Conservation (phyloP, 176 grass and related monocot genomes). For the Triticum urartu region DNA sequence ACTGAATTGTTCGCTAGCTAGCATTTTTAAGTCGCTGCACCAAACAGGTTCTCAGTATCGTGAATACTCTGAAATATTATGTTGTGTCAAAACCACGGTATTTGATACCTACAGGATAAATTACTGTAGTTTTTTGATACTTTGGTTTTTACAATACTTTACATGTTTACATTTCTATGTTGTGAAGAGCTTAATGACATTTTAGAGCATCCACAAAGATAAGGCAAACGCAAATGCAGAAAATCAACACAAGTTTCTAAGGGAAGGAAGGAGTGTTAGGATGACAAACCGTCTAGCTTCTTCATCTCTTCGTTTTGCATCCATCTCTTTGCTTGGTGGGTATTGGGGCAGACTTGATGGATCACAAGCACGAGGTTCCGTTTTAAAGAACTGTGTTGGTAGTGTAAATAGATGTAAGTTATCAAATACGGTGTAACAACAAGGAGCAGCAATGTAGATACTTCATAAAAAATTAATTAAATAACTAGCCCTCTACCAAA, state of each 20-base stretch:
- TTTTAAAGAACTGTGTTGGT: slow-evolving; percentile 66
- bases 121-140: too few species aligned
- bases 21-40: too few species aligned
- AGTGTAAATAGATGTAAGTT: slow-evolving; percentile 6
- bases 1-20: too few species aligned
- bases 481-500: background rate
- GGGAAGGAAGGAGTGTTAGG: background rate
- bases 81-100: too few species aligned
- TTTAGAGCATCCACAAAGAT: slow-evolving; percentile 17
- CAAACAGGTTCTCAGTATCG: too few species aligned
- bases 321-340: slow-evolving; percentile 83
- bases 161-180: background rate
- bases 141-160: too few species aligned
- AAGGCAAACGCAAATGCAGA: background rate
- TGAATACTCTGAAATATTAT: too few species aligned
- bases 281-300: slow-evolving; percentile 76
- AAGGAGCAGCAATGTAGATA: background rate
- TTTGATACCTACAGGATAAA: too few species aligned
- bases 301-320: slow-evolving; percentile 81
- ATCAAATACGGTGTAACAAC: background rate
- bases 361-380: slow-evolving; percentile 64
- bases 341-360: slow-evolving; percentile 78
- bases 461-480: background rate
- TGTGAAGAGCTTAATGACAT: slow-evolving; percentile 14
- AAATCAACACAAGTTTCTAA: slow-evolving; percentile 15